These are phyloP conservation scores for Amauroascus niger DNA, from an alignment of 2,329 filamentous ascomycete genomes.

Conservation along the genomic window DNA sequence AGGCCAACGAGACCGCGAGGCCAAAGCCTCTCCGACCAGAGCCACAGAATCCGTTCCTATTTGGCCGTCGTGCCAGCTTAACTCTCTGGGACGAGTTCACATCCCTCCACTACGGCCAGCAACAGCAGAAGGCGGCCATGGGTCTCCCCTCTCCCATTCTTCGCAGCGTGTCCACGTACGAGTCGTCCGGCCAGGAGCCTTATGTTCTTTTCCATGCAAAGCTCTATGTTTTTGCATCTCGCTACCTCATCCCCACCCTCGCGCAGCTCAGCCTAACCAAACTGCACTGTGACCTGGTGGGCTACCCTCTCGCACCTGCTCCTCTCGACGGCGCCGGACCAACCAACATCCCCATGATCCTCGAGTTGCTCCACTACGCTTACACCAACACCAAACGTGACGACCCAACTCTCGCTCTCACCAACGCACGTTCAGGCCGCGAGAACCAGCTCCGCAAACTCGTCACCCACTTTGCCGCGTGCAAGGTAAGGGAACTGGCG, in stretches of 20 bases:
- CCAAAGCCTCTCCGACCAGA: conserved; percentile 13
- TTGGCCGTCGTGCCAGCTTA: conserved; percentile 25
- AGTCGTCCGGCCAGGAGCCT: conserved; percentile 18
- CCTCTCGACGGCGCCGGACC: conserved; percentile 2
- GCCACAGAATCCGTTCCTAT: conserved; percentile 25
- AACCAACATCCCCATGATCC: conserved; percentile 27
- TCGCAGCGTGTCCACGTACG: conserved; percentile 11
- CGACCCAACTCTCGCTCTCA: conserved; percentile 30
- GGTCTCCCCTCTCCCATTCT: conserved; percentile 12
- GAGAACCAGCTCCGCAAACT: conserved; percentile 35
- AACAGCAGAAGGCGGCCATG: conserved; percentile 14
- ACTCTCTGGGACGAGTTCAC: conserved; percentile 34
- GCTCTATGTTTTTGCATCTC: conserved; percentile 36
- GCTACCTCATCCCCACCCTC: conserved; percentile 34
- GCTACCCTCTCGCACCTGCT: conserved; percentile 22
- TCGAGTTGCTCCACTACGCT: conserved; percentile 33
- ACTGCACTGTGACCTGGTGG: conserved; percentile 31
- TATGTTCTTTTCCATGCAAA: conserved; percentile 38
- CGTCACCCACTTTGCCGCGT: conserved; percentile 34
- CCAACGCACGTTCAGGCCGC: conserved; percentile 22
- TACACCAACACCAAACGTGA: conserved; percentile 34
- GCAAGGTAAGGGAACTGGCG: conserved; percentile 33
- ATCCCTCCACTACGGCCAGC: conserved; percentile 29
- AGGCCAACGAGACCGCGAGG: conserved; percentile 5
- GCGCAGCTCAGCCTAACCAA: conserved; percentile 35